A percentile compares a stretch with the other conserved stretches of the same genome.
Conservation (phyloP, 2,329 filamentous ascomycete species). For the Stagonosporopsis rhizophila region DNA sequence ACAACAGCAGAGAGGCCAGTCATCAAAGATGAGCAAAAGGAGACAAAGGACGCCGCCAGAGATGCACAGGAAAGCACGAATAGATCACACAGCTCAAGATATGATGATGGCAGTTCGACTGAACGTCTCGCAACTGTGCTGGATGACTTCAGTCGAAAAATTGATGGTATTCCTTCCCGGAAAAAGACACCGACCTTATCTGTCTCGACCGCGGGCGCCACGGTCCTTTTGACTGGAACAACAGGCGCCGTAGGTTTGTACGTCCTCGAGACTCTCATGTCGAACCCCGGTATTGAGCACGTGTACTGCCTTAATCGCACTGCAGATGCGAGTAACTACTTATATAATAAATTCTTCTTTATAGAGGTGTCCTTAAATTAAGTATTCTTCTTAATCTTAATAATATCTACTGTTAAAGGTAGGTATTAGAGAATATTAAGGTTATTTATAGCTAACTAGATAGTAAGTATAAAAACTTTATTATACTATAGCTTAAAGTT, state of each 20-base stretch:
- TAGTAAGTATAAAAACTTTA: background rate
- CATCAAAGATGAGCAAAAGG: background rate
- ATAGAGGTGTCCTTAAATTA: background rate
- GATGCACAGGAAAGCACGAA: background rate
- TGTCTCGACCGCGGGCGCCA: background rate
- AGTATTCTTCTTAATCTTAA: background rate
- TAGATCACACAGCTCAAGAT: background rate
- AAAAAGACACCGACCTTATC: background rate
- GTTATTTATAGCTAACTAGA: background rate
- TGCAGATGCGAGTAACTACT: background rate
- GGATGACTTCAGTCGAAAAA: background rate
- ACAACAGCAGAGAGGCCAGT: background rate
- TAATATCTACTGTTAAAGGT: background rate
- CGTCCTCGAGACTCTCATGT: background rate
- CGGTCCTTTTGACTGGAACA: background rate
- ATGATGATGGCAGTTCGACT: background rate
- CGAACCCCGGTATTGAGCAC: too few relatives aligned
- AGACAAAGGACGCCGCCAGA: background rate
- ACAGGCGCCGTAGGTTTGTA: background rate
- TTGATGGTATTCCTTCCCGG: background rate
- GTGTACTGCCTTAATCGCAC: too few relatives aligned
- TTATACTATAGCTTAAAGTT: background rate
- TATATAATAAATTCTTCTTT: background rate
- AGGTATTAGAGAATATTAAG: background rate
- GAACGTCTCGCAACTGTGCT: background rate